Conservation (phyloP, 495 filamentous ascomycete species). For the Podospora pseudocomata region DNA sequence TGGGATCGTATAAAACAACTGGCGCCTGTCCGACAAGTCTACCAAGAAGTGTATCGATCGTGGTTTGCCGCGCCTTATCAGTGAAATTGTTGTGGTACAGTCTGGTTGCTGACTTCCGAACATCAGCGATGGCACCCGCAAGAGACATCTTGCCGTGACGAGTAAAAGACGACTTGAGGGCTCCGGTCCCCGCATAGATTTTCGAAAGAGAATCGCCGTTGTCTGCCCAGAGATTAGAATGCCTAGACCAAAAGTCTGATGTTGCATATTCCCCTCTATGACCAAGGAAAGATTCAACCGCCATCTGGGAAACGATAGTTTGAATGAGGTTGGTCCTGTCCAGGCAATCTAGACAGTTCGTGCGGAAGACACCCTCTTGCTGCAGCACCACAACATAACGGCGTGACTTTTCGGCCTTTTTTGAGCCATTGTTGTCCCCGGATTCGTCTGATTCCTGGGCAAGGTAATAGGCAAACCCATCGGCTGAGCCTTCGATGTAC, state of each 20-base stretch:
- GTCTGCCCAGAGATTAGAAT: constrained; percentile 95
- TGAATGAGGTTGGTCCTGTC: constrained; percentile 96
- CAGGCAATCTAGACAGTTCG: constrained; percentile 93
- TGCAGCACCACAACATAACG: constrained; percentile 70
- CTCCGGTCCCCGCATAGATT: constrained; percentile 95
- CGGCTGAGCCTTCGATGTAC: constrained; percentile 68
- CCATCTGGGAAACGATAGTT: constrained; percentile 90
- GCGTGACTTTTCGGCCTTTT: constrained; percentile 30
- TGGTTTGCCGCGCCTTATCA: constrained; percentile 88
- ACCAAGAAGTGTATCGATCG: constrained; percentile 87
- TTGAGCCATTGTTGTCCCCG: constrained; percentile 18
- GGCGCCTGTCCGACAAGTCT: constrained; percentile 76
- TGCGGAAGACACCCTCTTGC: constrained; percentile 91
- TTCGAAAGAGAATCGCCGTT: constrained; percentile 92
- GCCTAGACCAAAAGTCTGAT: constrained; percentile 82
- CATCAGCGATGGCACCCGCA: constrained; percentile 90
- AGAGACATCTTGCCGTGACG: constrained; percentile 93
- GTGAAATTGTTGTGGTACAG: constrained; percentile 97
- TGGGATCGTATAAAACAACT: constrained; percentile 85
- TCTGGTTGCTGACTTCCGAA: constrained; percentile 86
- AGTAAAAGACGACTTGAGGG: constrained; percentile 94
- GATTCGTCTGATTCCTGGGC: constrained; percentile 63
- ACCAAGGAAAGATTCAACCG: constrained; percentile 71
- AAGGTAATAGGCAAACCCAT: constrained; percentile 86
- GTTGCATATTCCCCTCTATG: constrained; percentile 62